Evolutionary conservation across 2,329 filamentous ascomycete genomes (phyloP).

Genomic region (Gaeumannomyces sp.): DNA sequence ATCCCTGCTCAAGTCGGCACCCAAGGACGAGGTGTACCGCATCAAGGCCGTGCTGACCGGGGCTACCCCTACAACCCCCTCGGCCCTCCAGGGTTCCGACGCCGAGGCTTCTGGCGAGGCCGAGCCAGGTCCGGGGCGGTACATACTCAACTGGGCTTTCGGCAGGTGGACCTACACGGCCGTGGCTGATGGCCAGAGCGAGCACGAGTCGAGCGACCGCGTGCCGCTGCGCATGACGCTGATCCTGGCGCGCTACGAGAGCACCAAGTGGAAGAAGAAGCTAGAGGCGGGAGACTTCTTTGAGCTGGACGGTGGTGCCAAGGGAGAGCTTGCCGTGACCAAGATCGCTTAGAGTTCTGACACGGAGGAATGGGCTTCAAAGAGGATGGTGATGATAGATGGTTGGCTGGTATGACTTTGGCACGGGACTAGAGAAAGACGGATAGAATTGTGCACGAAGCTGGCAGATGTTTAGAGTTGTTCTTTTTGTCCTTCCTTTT

Average conservation of each 20-base stretch:
- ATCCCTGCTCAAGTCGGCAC: conserved; percentile 62
- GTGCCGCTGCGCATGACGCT: conserved; percentile 64
- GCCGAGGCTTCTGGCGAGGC: conserved; percentile 32
- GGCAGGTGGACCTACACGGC: conserved; percentile 87
- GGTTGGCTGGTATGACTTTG: background rate
- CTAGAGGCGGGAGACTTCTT: conserved; percentile 53
- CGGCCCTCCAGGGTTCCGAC: conserved; percentile 42
- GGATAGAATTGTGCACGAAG: background rate
- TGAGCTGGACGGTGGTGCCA: conserved; percentile 38
- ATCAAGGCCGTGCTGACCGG: conserved; percentile 69
- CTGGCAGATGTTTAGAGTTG: too few relatives aligned
- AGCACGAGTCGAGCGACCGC: conserved; percentile 51
- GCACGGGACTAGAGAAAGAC: background rate
- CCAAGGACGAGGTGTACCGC: conserved; percentile 91
- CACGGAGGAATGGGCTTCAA: background rate
- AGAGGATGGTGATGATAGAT: background rate
- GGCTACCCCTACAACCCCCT: conserved; percentile 24
- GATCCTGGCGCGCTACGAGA: conserved; percentile 67
- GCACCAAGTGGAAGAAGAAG: conserved; percentile 70
- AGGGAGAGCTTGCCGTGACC: conserved; percentile 45
- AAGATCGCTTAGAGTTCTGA: conserved; percentile 34
- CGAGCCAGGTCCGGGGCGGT: conserved; percentile 38
- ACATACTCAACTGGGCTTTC: conserved; percentile 98
- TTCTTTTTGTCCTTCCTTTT: background rate
- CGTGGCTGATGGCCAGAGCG: conserved; percentile 31